Evolutionary conservation across 2,329 filamentous ascomycete species (phyloP), one percentile per base, ranked within the genome.

Genomic region (Myriosclerotinia curreyana): DNA sequence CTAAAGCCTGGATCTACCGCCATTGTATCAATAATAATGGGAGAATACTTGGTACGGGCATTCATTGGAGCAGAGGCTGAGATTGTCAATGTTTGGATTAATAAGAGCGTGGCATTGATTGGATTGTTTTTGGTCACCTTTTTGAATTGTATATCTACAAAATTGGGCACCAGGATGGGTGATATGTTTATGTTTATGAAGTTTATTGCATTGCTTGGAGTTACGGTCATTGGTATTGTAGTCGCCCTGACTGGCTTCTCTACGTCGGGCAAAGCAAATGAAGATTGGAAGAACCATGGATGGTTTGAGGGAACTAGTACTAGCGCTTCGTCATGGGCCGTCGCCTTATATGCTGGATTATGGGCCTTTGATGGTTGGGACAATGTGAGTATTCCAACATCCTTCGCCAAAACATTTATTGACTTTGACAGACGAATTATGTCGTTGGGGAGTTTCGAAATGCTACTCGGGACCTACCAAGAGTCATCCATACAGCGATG

Each of bases 291-390:
- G 76, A 85, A 84, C 2, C 86, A 86, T 51, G 85, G 86, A 53
- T 97, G 95, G 94, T 98, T 98, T 73, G 88, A 92, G 62, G 88
- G 89, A 64, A 97, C 94, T 5, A 91, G 85, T 68, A 85, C 81
- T 17, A 89, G 93, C 74, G 82, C 90, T 59, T 96, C 89, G 54
- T 88, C 87, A 69, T 98, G 93, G 90, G 95, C 95, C 3, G 89
- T 99, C 54, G 95, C 95, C 0, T 78, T 99, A 54, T 99, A 99
- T 75, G 94, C 92, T 20, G 95, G 95, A 11, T 82, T 99, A 6
- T 99, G 95, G 95, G 95, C 95, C 0, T 99, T 95, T 77, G 95
- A 99, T 75, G 95, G 95, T 38, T 99, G 95, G 95, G 95, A 99
- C 75, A 99, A 99, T 76, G 92, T 95, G 79, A 79, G 89, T 81